phyloP scores from a whole-genome alignment of 2,329 filamentous ascomycete species.

The Clonostachys solani region DNA sequence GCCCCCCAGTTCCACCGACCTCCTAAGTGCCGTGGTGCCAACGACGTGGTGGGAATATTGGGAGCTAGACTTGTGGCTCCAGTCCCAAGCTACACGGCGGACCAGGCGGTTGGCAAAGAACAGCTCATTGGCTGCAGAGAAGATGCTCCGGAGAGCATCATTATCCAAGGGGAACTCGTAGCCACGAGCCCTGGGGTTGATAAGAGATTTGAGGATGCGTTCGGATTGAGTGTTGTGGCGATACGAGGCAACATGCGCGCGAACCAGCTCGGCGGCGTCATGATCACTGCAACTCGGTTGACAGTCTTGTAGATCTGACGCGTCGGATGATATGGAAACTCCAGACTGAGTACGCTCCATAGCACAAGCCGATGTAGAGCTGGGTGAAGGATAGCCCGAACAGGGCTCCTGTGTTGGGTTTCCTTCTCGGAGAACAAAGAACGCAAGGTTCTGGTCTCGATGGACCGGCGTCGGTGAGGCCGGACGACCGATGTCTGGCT shows the following conservation, averaged over 20 bases:
- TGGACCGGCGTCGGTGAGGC: too few relatives aligned
- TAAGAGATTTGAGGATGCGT: conserved; percentile 53
- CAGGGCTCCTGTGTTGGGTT: conserved; percentile 1
- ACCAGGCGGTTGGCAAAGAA: conserved; percentile 55
- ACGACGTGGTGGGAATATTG: conserved; percentile 53
- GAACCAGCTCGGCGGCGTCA: conserved; percentile 43
- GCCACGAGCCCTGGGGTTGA: conserved; percentile 29
- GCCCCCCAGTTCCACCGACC: conserved; percentile 36
- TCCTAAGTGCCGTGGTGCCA: conserved; percentile 57
- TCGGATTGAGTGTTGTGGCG: conserved; percentile 47
- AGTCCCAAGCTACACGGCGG: conserved; percentile 58
- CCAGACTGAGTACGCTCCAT: conserved; percentile 48
- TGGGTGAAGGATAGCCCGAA: too few relatives aligned
- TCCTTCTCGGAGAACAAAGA: conserved; percentile 32
- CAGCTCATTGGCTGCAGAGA: conserved; percentile 56
- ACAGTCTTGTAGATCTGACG: conserved; percentile 20
- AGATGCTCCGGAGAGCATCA: conserved; percentile 51
- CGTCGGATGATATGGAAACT: conserved; percentile 38
- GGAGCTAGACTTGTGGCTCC: conserved; percentile 45
- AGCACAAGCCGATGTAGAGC: conserved; percentile 3
- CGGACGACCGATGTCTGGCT: too few relatives aligned
- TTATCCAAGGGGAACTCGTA: conserved; percentile 47
- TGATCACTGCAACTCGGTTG: conserved; percentile 30
- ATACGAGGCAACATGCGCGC: conserved; percentile 37
- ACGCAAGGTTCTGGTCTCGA: conserved; percentile 21